phyloP scores from a whole-genome alignment of 768 basidiomycete genomes.

The Jaapia argillacea region DNA sequence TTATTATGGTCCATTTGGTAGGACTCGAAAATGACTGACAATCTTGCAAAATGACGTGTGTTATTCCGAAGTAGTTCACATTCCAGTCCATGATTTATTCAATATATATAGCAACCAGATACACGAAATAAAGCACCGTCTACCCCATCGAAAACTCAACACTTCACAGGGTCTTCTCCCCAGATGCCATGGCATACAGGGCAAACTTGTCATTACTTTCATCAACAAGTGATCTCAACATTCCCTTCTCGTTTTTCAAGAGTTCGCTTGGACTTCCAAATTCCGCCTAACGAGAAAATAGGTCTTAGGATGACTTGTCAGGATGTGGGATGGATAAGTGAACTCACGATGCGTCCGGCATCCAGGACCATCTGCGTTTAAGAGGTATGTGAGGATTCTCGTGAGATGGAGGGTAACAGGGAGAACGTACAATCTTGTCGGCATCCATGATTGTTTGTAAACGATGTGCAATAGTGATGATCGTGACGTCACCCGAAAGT shows the following conservation, averaged over 20 bases:
- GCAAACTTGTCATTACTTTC: conserved; percentile 49
- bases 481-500: conserved; percentile 31
- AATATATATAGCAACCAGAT: no score
- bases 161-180: no score
- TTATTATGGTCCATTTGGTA: no score
- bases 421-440: conserved; percentile 38
- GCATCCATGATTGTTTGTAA: conserved; percentile 51
- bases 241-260: conserved; percentile 40
- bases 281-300: conserved; percentile 24
- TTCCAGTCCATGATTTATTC: no score
- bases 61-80: no score
- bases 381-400: background rate
- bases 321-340: background rate
- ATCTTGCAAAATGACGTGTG: no score
- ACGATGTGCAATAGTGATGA: conserved; percentile 53
- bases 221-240: conserved; percentile 44
- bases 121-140: no score
- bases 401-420: background rate
- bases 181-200: no score
- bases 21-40: no score
- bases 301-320: conserved; percentile 1
- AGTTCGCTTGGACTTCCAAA: conserved; percentile 42
- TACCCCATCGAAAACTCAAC: no score
- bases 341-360: conserved; percentile 27
- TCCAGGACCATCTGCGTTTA: conserved; percentile 35